A percentile compares a stretch with the other conserved stretches of the same genome.
These are phyloP conservation scores for Microcyclospora pomicola DNA, from an alignment of 2,329 filamentous ascomycete genomes.

Conservation along the genomic window DNA sequence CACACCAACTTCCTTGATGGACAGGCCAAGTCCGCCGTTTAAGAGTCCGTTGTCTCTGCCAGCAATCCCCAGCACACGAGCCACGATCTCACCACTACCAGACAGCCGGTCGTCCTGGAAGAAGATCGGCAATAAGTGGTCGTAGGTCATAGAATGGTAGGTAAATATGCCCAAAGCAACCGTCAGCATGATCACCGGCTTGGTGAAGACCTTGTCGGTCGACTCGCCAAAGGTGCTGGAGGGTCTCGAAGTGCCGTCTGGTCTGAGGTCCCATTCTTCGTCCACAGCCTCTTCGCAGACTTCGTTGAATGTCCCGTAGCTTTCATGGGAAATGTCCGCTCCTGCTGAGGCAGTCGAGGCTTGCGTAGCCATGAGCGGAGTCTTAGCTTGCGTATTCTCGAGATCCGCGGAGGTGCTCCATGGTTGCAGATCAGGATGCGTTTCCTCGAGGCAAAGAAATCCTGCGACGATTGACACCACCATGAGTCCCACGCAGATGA, in stretches of 20 bases:
- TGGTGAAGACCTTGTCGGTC: conserved; percentile 40
- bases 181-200: conserved; percentile 59
- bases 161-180: conserved; percentile 80
- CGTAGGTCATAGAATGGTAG: conserved; percentile 90
- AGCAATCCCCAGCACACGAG: conserved; percentile 14
- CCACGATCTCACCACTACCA: conserved; percentile 22
- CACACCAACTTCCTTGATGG: conserved; percentile 51
- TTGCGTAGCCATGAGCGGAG: conserved; percentile 51
- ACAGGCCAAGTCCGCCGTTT: conserved; percentile 51
- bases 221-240: conserved; percentile 19
- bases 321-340: conserved; percentile 61
- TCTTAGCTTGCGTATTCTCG: conserved; percentile 42
- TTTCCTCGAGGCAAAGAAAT: conserved; percentile 74
- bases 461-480: conserved; percentile 65
- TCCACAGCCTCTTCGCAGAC: conserved; percentile 41
- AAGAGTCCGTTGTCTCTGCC: conserved; percentile 19
- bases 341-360: conserved; percentile 61
- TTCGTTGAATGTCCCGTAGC: conserved; percentile 25
- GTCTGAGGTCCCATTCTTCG: conserved; percentile 36
- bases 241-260: conserved; percentile 30
- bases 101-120: conserved; percentile 58
- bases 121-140: conserved; percentile 84
- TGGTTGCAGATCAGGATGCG: conserved; percentile 68
- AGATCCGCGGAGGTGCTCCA: conserved; percentile 27
- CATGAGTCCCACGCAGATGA: conserved; percentile 67